phyloP scores from a whole-genome alignment of 1,139 yeast species.

The Yamadazyma spencermartinsiae region DNA sequence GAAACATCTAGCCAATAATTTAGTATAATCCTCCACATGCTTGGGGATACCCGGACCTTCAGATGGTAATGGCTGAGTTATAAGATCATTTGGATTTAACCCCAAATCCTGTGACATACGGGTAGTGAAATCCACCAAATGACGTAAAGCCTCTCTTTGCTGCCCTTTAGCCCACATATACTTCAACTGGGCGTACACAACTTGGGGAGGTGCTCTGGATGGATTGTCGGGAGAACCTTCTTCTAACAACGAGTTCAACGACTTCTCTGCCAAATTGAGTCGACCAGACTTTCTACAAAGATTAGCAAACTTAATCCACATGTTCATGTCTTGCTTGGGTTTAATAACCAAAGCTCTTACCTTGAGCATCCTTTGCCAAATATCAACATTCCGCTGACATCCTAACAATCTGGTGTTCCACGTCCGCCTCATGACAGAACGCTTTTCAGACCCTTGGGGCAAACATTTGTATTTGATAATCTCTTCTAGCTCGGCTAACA shows the following conservation, averaged over 20 bases:
- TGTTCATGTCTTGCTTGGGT: constrained; percentile 96
- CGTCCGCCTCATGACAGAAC: constrained; percentile 78
- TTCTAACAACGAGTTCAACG: constrained; percentile 73
- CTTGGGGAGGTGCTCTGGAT: constrained; percentile 89
- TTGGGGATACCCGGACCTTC: constrained; percentile 73
- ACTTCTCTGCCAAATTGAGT: constrained; percentile 87
- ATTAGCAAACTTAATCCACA: constrained; percentile 98
- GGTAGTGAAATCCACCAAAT: constrained; percentile 85
- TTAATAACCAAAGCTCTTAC: constrained; percentile 91
- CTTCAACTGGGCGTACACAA: constrained; percentile 93
- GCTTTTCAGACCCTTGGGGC: constrained; percentile 78
- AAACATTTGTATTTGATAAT: constrained; percentile 84
- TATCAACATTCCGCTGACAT: constrained; percentile 94
- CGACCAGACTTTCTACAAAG: constrained; percentile 93
- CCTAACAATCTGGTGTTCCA: constrained; percentile 94
- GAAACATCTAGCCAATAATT: constrained; percentile 87
- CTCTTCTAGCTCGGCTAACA: constrained; percentile 95
- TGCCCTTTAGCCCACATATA: constrained; percentile 97
- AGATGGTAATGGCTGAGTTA: constrained; percentile 83
- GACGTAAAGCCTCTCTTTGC: constrained; percentile 80
- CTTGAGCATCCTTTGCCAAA: constrained; percentile 95
- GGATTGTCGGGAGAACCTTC: constrained; percentile 60
- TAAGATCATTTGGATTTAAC: constrained; percentile 73
- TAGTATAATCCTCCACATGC: constrained; percentile 83
- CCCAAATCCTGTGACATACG: constrained; percentile 89